Conservation (phyloP, 2,329 filamentous ascomycete genomes). For the Aspergillus pseudonomiae region DNA sequence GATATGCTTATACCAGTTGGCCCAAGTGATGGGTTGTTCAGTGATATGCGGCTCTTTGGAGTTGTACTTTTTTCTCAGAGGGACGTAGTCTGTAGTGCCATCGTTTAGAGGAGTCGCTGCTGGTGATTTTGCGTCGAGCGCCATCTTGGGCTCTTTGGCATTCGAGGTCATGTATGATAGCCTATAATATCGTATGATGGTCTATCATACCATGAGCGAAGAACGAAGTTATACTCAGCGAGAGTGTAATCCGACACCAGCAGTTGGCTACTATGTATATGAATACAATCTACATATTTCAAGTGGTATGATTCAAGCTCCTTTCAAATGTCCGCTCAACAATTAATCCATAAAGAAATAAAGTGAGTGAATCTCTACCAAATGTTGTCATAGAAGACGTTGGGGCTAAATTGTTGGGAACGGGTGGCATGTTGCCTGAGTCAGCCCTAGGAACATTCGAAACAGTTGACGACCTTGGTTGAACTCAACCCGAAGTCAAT, state of each 20-base stretch:
- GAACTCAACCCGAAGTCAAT: not conserved
- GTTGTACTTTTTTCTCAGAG: not conserved
- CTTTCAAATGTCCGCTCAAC: not conserved
- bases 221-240: too few species aligned
- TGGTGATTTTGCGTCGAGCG: not conserved
- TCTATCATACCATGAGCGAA: not conserved
- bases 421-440: not conserved
- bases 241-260: not conserved
- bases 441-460: not conserved
- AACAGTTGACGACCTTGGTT: not conserved
- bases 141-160: not conserved
- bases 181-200: not conserved
- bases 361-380: not conserved
- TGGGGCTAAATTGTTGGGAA: conserved; percentile 1
- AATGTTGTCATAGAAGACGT: not conserved
- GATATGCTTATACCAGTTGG: conserved; percentile 85
- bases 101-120: not conserved
- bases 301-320: not conserved
- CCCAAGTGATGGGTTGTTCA: conserved; percentile 73
- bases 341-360: not conserved
- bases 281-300: not conserved
- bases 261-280: not conserved
- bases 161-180: not conserved
- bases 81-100: not conserved
- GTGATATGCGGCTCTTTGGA: conserved; percentile 73